These are phyloP conservation scores for Boletus bicolor DNA, from an alignment of 768 basidiomycete genomes.

Conservation along the genomic window DNA sequence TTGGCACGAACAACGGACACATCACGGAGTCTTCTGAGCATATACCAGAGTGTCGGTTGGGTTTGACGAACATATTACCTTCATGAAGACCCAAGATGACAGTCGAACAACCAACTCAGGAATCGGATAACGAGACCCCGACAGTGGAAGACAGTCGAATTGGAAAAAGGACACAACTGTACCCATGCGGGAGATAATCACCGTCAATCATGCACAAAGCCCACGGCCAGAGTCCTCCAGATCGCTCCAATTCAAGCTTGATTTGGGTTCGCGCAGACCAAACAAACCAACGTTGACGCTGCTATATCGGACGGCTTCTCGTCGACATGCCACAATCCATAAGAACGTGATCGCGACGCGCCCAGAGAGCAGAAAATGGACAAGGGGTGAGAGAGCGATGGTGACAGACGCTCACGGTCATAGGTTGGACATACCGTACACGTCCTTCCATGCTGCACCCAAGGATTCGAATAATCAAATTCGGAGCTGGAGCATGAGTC, in stretches of 20 bases:
- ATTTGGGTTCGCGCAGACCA: slow-evolving; percentile 7
- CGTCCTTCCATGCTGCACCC: slow-evolving; percentile 6
- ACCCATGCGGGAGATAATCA: slow-evolving; percentile 24
- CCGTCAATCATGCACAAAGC: slow-evolving; percentile 18
- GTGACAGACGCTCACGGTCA: slow-evolving; percentile 13
- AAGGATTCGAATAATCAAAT: slow-evolving; percentile 17
- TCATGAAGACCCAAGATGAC: slow-evolving; percentile 5
- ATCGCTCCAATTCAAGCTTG: slow-evolving; percentile 4
- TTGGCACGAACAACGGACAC: background rate
- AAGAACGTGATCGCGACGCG: background rate
- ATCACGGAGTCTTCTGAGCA: slow-evolving; percentile 8
- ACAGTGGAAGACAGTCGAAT: background rate
- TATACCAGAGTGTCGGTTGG: slow-evolving; percentile 16
- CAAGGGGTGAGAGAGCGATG: background rate
- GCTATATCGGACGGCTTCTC: background rate
- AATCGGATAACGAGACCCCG: slow-evolving; percentile 8
- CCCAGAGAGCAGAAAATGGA: background rate
- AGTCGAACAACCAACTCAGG: slow-evolving; percentile 3
- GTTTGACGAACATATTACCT: slow-evolving; percentile 7
- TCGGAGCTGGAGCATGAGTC: background rate
- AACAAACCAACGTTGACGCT: slow-evolving; percentile 2
- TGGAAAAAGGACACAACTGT: background rate
- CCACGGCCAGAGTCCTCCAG: background rate
- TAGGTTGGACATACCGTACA: slow-evolving; percentile 1
- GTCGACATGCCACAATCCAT: slow-evolving; percentile 1